A percentile compares a stretch with the other conserved stretches of the same genome.
phyloP scores from a whole-genome alignment of 345 rosid genomes.

The Eucalyptus marginata region DNA sequence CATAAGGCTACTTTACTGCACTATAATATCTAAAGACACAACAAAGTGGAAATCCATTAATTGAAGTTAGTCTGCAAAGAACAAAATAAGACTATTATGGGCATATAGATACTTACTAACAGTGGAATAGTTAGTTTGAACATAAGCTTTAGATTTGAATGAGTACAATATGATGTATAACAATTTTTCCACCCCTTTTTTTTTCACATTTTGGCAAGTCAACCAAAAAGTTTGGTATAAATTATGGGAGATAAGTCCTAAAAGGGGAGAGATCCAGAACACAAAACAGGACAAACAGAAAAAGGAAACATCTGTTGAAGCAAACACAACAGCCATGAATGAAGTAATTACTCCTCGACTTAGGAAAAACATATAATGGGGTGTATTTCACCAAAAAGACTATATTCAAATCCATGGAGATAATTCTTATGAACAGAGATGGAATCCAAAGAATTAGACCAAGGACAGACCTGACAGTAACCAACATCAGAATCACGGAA shows the following conservation, averaged over 20 bases:
- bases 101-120: background rate
- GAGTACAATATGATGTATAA: background rate
- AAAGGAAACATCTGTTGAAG: background rate
- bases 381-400: background rate
- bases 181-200: background rate
- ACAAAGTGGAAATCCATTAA: background rate
- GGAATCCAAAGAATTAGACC: background rate
- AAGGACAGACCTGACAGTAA: conserved; percentile 79
- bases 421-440: background rate
- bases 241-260: background rate
- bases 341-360: background rate
- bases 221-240: background rate
- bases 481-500: conserved; percentile 99
- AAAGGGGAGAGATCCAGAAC: background rate
- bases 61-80: background rate
- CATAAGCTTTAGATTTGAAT: background rate
- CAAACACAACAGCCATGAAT: background rate
- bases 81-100: background rate
- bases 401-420: background rate
- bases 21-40: background rate
- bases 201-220: background rate
- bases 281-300: background rate
- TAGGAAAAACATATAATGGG: background rate
- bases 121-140: background rate
- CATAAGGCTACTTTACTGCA: background rate